A percentile compares a stretch with the other conserved stretches of the same genome.
Evolutionary conservation across 352 stramenopile species (phyloP).

Genomic region (Phytopythium sindhum): DNA sequence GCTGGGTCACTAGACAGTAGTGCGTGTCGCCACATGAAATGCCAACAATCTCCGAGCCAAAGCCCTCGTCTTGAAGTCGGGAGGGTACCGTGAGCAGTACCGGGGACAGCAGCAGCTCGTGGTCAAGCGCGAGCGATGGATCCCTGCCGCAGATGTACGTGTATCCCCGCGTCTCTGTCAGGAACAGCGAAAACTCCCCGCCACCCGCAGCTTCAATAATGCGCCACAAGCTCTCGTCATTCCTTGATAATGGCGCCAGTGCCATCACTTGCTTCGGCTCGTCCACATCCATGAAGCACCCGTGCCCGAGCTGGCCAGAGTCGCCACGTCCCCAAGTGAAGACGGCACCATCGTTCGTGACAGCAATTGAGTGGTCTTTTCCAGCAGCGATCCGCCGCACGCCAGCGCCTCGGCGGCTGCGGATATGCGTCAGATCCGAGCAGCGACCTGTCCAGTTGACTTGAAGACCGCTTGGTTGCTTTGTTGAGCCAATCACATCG

Average conservation of each 20-base stretch:
- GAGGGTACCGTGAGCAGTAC: constrained; percentile 19
- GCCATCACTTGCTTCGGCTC: constrained; percentile 60
- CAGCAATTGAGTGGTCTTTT: constrained; percentile 60
- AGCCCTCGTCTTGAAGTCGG: constrained; percentile 15
- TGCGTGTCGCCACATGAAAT: constrained; percentile 50
- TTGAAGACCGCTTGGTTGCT: constrained; percentile 46
- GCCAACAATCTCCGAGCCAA: constrained; percentile 14
- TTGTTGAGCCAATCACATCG: background rate
- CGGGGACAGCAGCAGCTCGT: constrained; percentile 24
- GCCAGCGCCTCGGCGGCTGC: constrained; percentile 16
- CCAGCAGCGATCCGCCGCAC: constrained; percentile 61
- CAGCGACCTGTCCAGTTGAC: constrained; percentile 36
- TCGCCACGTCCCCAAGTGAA: constrained; percentile 74
- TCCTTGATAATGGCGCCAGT: constrained; percentile 23
- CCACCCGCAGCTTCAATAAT: constrained; percentile 30
- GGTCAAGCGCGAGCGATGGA: constrained; percentile 15
- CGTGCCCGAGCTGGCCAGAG: constrained; percentile 61
- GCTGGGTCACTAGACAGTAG: constrained; percentile 26
- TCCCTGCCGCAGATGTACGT: constrained; percentile 35
- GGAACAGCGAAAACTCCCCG: constrained; percentile 39
- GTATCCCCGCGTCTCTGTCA: constrained; percentile 20
- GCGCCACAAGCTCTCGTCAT: constrained; percentile 7
- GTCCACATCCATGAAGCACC: constrained; percentile 53
- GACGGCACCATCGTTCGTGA: constrained; percentile 45
- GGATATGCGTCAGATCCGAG: constrained; percentile 26